These are phyloP conservation scores for Penicillium fimorum DNA, from an alignment of 495 filamentous ascomycete genomes.

Conservation along the genomic window DNA sequence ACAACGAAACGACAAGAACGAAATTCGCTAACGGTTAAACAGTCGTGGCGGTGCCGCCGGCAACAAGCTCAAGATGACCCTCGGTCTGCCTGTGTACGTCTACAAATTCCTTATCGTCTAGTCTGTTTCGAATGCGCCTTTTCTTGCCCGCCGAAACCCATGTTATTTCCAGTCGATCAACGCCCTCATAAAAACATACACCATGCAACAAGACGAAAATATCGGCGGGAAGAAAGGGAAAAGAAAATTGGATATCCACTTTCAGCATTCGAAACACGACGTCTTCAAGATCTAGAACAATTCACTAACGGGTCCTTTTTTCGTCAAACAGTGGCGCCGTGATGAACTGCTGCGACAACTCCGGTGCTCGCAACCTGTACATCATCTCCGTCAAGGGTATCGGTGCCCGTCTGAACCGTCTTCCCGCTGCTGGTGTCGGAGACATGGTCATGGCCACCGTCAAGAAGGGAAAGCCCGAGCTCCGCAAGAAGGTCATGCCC, in stretches of 20 bases:
- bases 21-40: conserved; percentile 33
- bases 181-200: background rate
- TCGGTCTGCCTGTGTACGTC: conserved; percentile 98
- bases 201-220: conserved; percentile 1
- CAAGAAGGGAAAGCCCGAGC: conserved; percentile 99
- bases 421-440: conserved; percentile 95
- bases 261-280: conserved; percentile 10
- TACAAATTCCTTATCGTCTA: conserved; percentile 20
- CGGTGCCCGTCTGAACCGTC: conserved; percentile 95
- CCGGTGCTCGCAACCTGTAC: conserved; percentile 97
- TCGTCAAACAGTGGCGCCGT: conserved; percentile 73
- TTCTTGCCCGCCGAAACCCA: conserved; percentile 11
- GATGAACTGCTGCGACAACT: conserved; percentile 98
- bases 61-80: conserved; percentile 99
- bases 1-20: conserved; percentile 11
- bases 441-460: conserved; percentile 99
- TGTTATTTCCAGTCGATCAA: conserved; percentile 15
- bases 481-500: conserved; percentile 99
- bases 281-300: conserved; percentile 8
- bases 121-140: conserved; percentile 12
- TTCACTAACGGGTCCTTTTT: conserved; percentile 22
- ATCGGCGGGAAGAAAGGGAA: conserved; percentile 7
- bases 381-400: conserved; percentile 99
- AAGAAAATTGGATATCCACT: conserved; percentile 9
- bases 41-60: conserved; percentile 88